Evolutionary conservation across 805 yeast genomes (phyloP).

Genomic region (Kodamaea neixiangensis): DNA sequence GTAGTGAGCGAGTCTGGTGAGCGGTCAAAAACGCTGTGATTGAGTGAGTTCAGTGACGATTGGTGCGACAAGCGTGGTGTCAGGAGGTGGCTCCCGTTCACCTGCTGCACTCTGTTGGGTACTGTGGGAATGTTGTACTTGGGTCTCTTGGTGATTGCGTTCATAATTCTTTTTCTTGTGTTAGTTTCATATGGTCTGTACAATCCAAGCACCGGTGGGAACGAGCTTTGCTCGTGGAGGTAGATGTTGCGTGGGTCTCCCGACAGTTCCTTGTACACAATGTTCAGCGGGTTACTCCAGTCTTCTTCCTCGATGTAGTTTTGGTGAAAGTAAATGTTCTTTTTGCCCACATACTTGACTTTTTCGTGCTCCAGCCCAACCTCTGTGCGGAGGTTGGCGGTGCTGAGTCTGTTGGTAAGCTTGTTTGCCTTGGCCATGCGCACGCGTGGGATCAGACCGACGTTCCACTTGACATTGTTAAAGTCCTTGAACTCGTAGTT

Average conservation of each 20-base stretch:
- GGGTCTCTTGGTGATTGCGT: constrained; percentile 30
- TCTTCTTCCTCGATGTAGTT: constrained; percentile 26
- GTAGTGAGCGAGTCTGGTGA: not conserved
- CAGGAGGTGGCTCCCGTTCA: not conserved
- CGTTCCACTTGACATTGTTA: constrained; percentile 20
- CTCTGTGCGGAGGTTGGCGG: constrained; percentile 8
- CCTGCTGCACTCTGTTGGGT: constrained; percentile 5
- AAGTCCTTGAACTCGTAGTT: constrained; percentile 32
- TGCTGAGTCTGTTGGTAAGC: constrained; percentile 20
- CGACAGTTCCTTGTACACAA: constrained; percentile 11
- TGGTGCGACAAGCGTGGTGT: constrained; percentile 6
- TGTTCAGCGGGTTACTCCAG: constrained; percentile 11
- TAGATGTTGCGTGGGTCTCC: constrained; percentile 29
- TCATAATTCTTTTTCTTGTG: constrained; percentile 38
- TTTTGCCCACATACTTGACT: constrained; percentile 33
- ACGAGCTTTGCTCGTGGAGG: constrained; percentile 18
- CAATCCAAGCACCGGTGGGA: constrained; percentile 24
- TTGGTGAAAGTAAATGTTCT: constrained; percentile 40
- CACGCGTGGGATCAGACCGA: constrained; percentile 49
- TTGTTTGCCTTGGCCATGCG: constrained; percentile 29
- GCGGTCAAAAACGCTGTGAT: constrained; percentile 7
- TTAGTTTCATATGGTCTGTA: constrained; percentile 44
- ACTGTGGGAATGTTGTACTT: constrained; percentile 8
- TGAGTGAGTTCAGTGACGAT: constrained; percentile 3
- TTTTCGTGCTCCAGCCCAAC: constrained; percentile 14